These are phyloP conservation scores for Diplodia mutila DNA, from an alignment of 2,329 filamentous ascomycete species.

Conservation along the genomic window DNA sequence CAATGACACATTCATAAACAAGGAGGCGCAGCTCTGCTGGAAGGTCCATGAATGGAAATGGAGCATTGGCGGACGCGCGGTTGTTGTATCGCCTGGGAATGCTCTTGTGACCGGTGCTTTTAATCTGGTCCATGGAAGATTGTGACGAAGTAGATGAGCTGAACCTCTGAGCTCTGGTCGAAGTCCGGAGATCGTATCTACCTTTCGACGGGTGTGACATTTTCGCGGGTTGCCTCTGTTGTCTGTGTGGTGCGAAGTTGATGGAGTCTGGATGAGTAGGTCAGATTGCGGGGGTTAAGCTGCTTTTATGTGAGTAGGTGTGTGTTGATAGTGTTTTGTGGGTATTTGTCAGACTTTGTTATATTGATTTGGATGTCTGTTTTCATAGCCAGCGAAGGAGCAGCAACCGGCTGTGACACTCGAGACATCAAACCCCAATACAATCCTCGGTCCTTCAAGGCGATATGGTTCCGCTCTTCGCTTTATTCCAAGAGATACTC, in stretches of 20 bases:
- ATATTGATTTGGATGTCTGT: not conserved
- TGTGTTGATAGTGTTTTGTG: not conserved
- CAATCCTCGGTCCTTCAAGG: not conserved
- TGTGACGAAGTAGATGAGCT: not conserved
- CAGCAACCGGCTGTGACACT: too few relatives aligned
- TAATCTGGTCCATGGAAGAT: not conserved
- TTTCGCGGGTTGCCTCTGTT: not conserved
- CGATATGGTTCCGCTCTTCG: not conserved
- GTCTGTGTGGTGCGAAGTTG: not conserved
- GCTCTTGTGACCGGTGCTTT: not conserved
- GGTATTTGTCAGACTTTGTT: not conserved
- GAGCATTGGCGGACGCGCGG: not conserved
- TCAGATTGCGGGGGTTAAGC: too few relatives aligned
- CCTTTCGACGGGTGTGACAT: not conserved
- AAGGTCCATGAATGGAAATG: not conserved
- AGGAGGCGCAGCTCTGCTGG: not conserved
- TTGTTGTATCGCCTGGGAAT: not conserved
- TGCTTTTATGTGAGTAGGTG: not conserved
- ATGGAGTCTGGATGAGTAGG: not conserved
- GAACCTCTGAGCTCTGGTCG: not conserved
- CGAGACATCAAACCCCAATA: not conserved
- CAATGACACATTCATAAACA: not conserved
- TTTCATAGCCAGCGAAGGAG: not conserved
- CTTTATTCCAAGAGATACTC: constrained; percentile 35
- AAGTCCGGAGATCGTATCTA: not conserved